Evolutionary conservation across 2,329 filamentous ascomycete genomes (phyloP).

Genomic region (Mollisia scopiformis): DNA sequence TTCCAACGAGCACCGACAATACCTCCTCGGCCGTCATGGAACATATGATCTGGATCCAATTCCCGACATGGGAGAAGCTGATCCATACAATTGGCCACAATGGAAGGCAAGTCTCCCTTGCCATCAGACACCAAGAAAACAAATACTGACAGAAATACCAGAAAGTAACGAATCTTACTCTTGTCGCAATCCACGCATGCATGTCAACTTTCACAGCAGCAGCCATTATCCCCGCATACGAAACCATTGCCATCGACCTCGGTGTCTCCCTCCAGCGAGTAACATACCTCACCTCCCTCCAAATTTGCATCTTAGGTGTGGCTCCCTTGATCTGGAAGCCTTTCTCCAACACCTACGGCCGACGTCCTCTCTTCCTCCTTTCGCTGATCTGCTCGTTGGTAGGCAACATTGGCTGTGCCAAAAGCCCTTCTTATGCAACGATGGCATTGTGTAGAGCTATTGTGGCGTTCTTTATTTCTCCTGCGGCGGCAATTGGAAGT

Average conservation of each 20-base stretch:
- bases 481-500: constrained; percentile 54
- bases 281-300: constrained; percentile 53
- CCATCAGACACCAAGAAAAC: neutral
- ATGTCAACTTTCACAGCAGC: constrained; percentile 56
- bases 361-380: constrained; percentile 51
- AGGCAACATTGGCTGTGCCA: constrained; percentile 56
- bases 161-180: constrained; percentile 50
- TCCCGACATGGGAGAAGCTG: constrained; percentile 48
- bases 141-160: constrained; percentile 23
- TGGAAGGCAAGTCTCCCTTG: constrained; percentile 45
- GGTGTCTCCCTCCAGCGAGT: constrained; percentile 45
- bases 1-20: constrained; percentile 28
- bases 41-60: constrained; percentile 55
- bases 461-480: constrained; percentile 55
- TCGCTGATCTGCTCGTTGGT: constrained; percentile 47
- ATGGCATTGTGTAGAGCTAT: constrained; percentile 52
- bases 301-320: constrained; percentile 54
- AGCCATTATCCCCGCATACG: constrained; percentile 52
- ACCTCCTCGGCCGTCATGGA: constrained; percentile 53
- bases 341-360: constrained; percentile 51
- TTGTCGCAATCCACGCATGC: constrained; percentile 54
- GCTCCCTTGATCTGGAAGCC: constrained; percentile 57
- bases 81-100: constrained; percentile 56
- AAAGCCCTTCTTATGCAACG: constrained; percentile 47
- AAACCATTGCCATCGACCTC: constrained; percentile 49